Percentiles rank a stretch among this genome's conserved stretches.
Evolutionary conservation across 1,284 basidiomycete species (phyloP).

Genomic region (Irpex rosettiformis): DNA sequence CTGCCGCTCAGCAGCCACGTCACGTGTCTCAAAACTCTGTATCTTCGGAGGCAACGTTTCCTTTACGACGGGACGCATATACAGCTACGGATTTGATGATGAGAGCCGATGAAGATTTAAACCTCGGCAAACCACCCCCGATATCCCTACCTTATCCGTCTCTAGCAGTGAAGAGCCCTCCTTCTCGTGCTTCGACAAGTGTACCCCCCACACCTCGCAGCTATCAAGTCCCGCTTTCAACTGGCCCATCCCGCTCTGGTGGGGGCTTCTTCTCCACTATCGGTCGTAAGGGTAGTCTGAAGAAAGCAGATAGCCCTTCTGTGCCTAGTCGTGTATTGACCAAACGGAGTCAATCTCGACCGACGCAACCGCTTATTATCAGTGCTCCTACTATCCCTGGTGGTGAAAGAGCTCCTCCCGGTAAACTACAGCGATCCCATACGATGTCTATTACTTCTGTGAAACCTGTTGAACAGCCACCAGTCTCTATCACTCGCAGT

Average conservation of each 20-base stretch:
- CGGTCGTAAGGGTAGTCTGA: conserved; percentile 65
- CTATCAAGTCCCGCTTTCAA: conserved; percentile 26
- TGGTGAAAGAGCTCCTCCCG: conserved; percentile 71
- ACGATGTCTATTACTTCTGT: conserved; percentile 49
- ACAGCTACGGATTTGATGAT: conserved; percentile 68
- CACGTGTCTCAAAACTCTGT: conserved; percentile 69
- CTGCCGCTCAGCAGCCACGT: conserved; percentile 38
- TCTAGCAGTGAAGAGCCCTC: conserved; percentile 33
- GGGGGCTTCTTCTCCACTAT: conserved; percentile 70
- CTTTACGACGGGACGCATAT: conserved; percentile 70
- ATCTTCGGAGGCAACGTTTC: conserved; percentile 74
- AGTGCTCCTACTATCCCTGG: conserved; percentile 59
- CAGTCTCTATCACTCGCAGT: conserved; percentile 12
- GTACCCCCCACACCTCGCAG: conserved; percentile 30
- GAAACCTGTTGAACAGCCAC: conserved; percentile 8
- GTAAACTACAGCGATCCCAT: conserved; percentile 58
- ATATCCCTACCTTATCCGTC: conserved; percentile 73
- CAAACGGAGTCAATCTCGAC: conserved; percentile 37
- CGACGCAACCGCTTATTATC: conserved; percentile 34
- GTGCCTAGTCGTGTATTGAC: conserved; percentile 37
- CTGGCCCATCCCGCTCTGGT: conserved; percentile 39
- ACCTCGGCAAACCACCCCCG: conserved; percentile 51
- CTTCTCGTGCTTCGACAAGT: conserved; percentile 24
- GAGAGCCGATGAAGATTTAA: conserved; percentile 41
- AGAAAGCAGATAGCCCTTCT: conserved; percentile 30